Conservation (phyloP, 768 basidiomycete genomes). For the Pleurotus giganteus region DNA sequence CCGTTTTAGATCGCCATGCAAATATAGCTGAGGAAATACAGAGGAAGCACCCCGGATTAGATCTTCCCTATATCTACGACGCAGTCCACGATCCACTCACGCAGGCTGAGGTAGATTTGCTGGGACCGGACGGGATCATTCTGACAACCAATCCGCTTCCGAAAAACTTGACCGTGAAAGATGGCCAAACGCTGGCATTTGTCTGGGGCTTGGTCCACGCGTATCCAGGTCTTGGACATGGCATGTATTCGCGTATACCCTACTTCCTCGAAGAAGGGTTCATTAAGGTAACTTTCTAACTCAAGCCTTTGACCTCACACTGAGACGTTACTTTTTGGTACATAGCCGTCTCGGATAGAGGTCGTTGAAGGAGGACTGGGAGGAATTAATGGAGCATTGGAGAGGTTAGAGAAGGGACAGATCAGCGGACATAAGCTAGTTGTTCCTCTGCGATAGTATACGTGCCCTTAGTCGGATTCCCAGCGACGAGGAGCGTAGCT, state of each 20-base stretch:
- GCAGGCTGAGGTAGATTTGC: background rate
- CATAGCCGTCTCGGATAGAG: constrained; percentile 43
- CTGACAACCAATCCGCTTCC: background rate
- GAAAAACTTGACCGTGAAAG: background rate
- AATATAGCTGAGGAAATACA: background rate
- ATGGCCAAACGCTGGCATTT: background rate
- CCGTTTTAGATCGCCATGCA: constrained; percentile 32
- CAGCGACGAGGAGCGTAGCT: no score
- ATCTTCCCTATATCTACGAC: background rate
- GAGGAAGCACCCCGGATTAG: background rate
- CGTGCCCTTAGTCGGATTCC: background rate
- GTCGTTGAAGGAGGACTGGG: constrained; percentile 41
- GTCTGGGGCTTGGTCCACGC: background rate
- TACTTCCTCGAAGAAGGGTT: constrained; percentile 11
- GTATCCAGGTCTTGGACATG: background rate
- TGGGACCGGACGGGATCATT: background rate
- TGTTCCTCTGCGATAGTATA: constrained; percentile 22
- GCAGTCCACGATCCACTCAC: background rate
- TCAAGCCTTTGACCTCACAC: background rate
- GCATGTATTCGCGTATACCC: background rate
- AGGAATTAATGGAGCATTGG: constrained; percentile 40
- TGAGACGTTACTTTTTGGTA: background rate
- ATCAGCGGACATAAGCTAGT: constrained; percentile 47
- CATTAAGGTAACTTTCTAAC: constrained; percentile 17
- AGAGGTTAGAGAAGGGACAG: constrained; percentile 34